Evolutionary conservation across 495 filamentous ascomycete species (phyloP).

Genomic region (Lindgomyces ingoldianus): DNA sequence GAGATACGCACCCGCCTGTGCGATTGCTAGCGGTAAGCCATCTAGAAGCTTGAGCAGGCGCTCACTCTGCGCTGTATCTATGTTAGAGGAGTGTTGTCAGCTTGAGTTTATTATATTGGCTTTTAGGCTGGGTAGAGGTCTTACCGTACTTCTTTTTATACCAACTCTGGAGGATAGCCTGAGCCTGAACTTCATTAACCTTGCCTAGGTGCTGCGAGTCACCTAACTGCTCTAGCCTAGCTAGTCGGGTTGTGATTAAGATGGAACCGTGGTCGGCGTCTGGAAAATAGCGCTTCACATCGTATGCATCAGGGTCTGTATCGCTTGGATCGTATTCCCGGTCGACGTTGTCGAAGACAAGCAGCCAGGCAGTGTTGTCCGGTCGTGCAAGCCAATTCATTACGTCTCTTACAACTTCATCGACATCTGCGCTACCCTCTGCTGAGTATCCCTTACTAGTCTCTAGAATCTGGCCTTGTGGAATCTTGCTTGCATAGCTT

Average conservation of each 20-base stretch:
- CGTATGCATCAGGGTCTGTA: conserved; percentile 35
- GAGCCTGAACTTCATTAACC: conserved; percentile 27
- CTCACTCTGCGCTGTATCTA: conserved; percentile 14
- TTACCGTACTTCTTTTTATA: conserved; percentile 19
- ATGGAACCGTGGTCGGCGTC: conserved; percentile 45
- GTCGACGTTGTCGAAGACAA: conserved; percentile 44
- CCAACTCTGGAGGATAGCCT: conserved; percentile 34
- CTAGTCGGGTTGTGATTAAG: conserved; percentile 50
- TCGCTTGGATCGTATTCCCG: conserved; percentile 11
- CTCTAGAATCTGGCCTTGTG: conserved; percentile 8
- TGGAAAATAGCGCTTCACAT: conserved; percentile 46
- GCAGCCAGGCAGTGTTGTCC: conserved; percentile 43
- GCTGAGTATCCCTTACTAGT: conserved; percentile 3
- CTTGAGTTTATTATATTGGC: not conserved
- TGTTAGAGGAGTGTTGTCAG: conserved; percentile 8
- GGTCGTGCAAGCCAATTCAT: conserved; percentile 44
- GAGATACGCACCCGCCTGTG: conserved; percentile 39
- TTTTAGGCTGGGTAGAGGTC: not conserved
- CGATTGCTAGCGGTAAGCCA: conserved; percentile 40
- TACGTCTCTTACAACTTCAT: conserved; percentile 38
- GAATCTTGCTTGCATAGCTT: conserved; percentile 22
- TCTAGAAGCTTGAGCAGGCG: conserved; percentile 30
- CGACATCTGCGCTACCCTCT: conserved; percentile 16
- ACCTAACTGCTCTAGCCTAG: conserved; percentile 29
- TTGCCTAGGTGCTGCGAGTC: conserved; percentile 29